Conservation (phyloP, 2,329 filamentous ascomycete genomes). For the Phaeoacremonium minimum region DNA sequence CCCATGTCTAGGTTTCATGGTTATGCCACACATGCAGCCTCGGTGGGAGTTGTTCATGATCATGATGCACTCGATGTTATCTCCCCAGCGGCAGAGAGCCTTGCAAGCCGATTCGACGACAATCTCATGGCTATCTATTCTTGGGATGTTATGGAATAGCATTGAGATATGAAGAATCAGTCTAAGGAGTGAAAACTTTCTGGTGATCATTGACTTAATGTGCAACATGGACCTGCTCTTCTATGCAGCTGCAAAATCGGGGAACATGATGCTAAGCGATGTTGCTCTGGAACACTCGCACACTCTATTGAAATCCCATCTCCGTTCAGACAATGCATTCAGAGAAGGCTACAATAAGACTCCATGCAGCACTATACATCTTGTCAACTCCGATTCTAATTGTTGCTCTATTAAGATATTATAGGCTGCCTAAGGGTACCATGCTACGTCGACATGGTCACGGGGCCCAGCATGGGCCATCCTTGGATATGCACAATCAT, state of each 20-base stretch:
- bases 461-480: constrained; percentile 46
- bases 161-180: constrained; percentile 23
- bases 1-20: constrained; percentile 52
- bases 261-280: constrained; percentile 16
- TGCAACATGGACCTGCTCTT: constrained; percentile 32
- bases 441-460: constrained; percentile 40
- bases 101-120: constrained; percentile 35
- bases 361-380: constrained; percentile 36
- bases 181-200: constrained; percentile 26
- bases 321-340: constrained; percentile 26
- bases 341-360: constrained; percentile 1
- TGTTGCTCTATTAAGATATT: constrained; percentile 31
- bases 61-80: constrained; percentile 30
- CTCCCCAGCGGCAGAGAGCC: constrained; percentile 35
- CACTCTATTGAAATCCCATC: constrained; percentile 30
- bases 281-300: constrained; percentile 32
- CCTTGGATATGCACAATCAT: constrained; percentile 42
- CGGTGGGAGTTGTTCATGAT: constrained; percentile 41
- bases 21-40: constrained; percentile 41
- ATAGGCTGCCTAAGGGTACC: constrained; percentile 41
- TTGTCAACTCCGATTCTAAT: constrained; percentile 38
- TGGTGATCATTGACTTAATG: constrained; percentile 39
- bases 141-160: constrained; percentile 35
- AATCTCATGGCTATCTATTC: constrained; percentile 40
- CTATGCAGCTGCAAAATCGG: constrained; percentile 26